These are phyloP conservation scores for Amniculicola lignicola DNA, from an alignment of 495 filamentous ascomycete species.

Conservation along the genomic window DNA sequence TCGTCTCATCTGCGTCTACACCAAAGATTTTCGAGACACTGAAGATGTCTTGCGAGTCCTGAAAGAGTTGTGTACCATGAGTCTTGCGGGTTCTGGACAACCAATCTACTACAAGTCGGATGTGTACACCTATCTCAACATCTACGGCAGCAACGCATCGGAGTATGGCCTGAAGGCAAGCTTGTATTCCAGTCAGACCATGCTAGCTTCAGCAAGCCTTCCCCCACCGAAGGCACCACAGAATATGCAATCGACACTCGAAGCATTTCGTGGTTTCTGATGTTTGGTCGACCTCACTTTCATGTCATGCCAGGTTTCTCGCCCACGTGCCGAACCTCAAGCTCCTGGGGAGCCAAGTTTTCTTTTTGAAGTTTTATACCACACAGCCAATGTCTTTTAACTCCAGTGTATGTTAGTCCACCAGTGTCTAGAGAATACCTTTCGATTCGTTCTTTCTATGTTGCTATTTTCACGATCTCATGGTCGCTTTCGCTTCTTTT, in stretches of 20 bases:
- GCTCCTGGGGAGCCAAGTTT: too few species aligned
- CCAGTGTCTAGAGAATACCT: too few species aligned
- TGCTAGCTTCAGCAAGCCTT: conserved; percentile 31
- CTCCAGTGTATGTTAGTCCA: too few species aligned
- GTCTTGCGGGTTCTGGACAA: conserved; percentile 49
- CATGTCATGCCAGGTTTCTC: too few species aligned
- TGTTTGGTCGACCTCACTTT: too few species aligned
- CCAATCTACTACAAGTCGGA: conserved; percentile 80
- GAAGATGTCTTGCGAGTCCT: conserved; percentile 67
- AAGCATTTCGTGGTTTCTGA: conserved; percentile 3
- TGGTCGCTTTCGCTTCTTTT: too few species aligned
- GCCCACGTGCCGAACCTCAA: too few species aligned
- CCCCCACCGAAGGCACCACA: not conserved
- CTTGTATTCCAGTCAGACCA: conserved; percentile 49
- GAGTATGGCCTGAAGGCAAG: conserved; percentile 64
- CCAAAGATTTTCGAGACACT: conserved; percentile 64
- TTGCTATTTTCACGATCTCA: too few species aligned
- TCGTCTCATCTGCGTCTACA: conserved; percentile 73
- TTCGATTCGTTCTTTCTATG: too few species aligned
- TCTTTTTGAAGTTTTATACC: too few species aligned
- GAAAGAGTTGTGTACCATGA: conserved; percentile 55
- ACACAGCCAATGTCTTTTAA: too few species aligned
- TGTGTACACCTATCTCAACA: conserved; percentile 69
- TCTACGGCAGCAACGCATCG: conserved; percentile 57
- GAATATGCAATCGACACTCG: conserved; percentile 18